Evolutionary conservation across 202 grass and related monocot species (phyloP), one percentile per base, ranked within the genome.

Genomic region (Bolboschoenoplectus hybrid): DNA sequence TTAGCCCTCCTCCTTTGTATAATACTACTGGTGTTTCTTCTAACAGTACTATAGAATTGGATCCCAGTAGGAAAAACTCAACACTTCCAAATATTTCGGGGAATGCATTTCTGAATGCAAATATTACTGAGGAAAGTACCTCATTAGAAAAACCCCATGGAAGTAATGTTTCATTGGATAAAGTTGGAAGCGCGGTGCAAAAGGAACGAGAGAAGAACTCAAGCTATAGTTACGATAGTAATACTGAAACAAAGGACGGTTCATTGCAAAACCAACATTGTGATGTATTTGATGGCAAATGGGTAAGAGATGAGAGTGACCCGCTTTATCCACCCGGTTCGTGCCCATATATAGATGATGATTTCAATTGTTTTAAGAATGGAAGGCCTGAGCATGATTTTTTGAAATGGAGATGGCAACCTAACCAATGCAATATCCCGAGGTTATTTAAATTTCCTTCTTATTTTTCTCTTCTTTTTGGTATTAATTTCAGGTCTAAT

Each of bases 321-420:
- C 85, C 90, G 4, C 87, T 90, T 77, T 96, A 91, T 85, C 89
- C 89, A 72, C 87, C 93, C 9, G 84, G 39, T 66, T 98, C 93
- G 36, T 98, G 93, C 82, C 57, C 86, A 0, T 87, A 82, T 82
- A 87, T 92, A 39, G 93, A 94, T 86, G 86, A 82, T 64, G 96
- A 92, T 86, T 98, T 92, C 89, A 92, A 94, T 87, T 98, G 93
- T 85, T 88, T 92, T 86, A 94, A 91, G 82, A 96, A 96, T 82
- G 93, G 96, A 38, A 89, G 96, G 40, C 63, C 86, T 16, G 96
- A 96, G 85, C 66, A 49, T 14, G 73, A 85, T n/a, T 98, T 89
- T 84, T 87, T 94, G 81, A 92, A 86, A 70, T 96, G 93, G 93
- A 87, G 93, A 86, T 98, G 96, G 91, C 93, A 95, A 87, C 96